A percentile compares a stretch with the other conserved stretches of the same genome.
Conservation (phyloP, 331 rosid genomes). For the Cydonia oblonga region DNA sequence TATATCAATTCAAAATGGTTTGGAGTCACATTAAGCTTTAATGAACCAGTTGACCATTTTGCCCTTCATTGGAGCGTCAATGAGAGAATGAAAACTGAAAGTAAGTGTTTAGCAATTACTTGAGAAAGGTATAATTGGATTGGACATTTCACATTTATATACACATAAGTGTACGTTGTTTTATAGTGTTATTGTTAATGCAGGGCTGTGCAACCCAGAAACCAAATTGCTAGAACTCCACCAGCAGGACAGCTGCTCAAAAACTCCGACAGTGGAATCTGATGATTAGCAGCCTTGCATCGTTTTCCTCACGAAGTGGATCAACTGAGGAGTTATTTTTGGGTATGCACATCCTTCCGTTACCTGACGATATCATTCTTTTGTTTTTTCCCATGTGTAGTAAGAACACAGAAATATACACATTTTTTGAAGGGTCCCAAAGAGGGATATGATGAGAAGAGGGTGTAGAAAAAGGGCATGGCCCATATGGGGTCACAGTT, state of each 20-base stretch:
- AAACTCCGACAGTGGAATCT: slow-evolving; percentile 56
- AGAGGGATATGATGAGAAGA: background rate
- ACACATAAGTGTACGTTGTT: background rate
- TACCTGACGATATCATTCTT: background rate
- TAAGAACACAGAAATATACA: background rate
- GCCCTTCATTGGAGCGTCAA: too few species aligned
- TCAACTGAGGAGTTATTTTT: background rate
- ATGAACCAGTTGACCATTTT: too few species aligned
- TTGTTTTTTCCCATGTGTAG: background rate
- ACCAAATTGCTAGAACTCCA: slow-evolving; percentile 76
- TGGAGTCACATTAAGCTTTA: too few species aligned
- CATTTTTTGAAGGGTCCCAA: background rate
- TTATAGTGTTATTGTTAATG: slow-evolving; percentile 3
- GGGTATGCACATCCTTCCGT: background rate
- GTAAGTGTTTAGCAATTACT: background rate
- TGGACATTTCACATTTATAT: background rate
- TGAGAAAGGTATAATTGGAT: background rate
- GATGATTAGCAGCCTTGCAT: slow-evolving; percentile 35
- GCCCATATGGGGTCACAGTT: background rate
- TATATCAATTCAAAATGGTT: too few species aligned
- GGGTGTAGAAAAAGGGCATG: background rate
- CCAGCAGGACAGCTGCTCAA: slow-evolving; percentile 55
- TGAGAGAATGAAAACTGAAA: background rate
- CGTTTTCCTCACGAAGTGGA: background rate
- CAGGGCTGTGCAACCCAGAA: slow-evolving; percentile 93